Evolutionary conservation across 441 rosid species (phyloP).

Genomic region (Arabidopsis lyrata): DNA sequence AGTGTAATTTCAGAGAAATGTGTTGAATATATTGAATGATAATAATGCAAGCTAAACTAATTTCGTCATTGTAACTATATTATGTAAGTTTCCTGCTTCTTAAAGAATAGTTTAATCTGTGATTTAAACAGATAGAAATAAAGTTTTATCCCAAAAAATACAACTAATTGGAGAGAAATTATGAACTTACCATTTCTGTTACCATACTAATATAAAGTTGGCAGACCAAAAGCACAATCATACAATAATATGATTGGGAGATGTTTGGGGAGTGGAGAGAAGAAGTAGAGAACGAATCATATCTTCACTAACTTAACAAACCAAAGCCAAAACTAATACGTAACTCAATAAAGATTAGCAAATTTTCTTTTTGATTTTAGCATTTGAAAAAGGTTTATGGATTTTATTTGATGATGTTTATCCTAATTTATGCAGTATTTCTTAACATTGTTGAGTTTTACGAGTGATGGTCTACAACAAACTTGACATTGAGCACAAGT

Average conservation of each 20-base stretch:
- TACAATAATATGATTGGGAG: slow-evolving; percentile 33
- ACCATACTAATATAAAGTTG: slow-evolving; percentile 23
- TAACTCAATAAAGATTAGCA: slow-evolving; percentile 31
- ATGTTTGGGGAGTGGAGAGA: slow-evolving; percentile 19
- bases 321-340: slow-evolving; percentile 45
- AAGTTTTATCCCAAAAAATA: not conserved
- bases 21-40: too few species aligned
- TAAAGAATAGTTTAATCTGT: slow-evolving; percentile 1
- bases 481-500: not conserved
- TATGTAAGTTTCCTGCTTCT: not conserved
- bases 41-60: too few species aligned
- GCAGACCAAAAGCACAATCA: slow-evolving; percentile 30
- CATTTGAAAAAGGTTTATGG: not conserved
- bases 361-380: not conserved
- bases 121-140: not conserved
- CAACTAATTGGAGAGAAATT: not conserved
- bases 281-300: slow-evolving; percentile 36
- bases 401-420: not conserved
- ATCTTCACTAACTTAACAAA: slow-evolving; percentile 32
- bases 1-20: too few species aligned
- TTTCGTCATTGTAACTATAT: too few species aligned
- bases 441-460: not conserved
- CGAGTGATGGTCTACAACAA: slow-evolving; percentile 15
- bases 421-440: not conserved
- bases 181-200: not conserved